Evolutionary conservation across 2,329 filamentous ascomycete species (phyloP).

Genomic region (Fusarium clavum): DNA sequence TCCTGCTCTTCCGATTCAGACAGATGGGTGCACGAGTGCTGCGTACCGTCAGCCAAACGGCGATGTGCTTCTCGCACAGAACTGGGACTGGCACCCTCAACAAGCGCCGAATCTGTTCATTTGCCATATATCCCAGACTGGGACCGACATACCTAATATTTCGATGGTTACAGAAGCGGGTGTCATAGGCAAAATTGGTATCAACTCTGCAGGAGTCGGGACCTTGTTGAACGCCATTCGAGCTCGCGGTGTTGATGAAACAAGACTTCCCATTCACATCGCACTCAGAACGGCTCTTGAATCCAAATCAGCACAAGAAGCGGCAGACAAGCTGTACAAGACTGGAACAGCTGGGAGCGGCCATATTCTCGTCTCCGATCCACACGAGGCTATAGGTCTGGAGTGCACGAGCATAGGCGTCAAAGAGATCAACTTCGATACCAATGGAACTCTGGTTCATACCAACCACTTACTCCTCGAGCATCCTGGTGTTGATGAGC

Average conservation of each 20-base stretch:
- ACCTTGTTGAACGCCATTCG: slow-evolving; percentile 72
- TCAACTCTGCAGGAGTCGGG: slow-evolving; percentile 69
- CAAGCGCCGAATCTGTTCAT: slow-evolving; percentile 64
- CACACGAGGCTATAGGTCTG: slow-evolving; percentile 30
- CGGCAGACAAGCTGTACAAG: slow-evolving; percentile 2
- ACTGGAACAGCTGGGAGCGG: slow-evolving; percentile 37
- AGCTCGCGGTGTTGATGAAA: slow-evolving; percentile 63
- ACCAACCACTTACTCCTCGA: slow-evolving; percentile 38
- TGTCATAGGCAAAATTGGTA: slow-evolving; percentile 73
- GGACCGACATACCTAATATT: slow-evolving; percentile 57
- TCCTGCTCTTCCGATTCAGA: slow-evolving; percentile 32
- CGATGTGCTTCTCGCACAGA: slow-evolving; percentile 61
- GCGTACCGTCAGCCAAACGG: slow-evolving; percentile 54
- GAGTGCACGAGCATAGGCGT: slow-evolving; percentile 41
- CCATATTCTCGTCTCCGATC: slow-evolving; percentile 36
- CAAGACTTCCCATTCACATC: slow-evolving; percentile 69
- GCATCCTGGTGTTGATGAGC: slow-evolving; percentile 29
- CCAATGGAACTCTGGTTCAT: slow-evolving; percentile 24
- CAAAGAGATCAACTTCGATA: slow-evolving; percentile 15
- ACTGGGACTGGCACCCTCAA: slow-evolving; percentile 69
- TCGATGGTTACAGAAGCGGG: slow-evolving; percentile 69
- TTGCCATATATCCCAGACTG: slow-evolving; percentile 57
- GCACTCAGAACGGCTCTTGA: slow-evolving; percentile 68
- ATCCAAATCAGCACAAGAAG: slow-evolving; percentile 45
- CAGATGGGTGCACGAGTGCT: slow-evolving; percentile 67